A percentile compares a stretch with the other conserved stretches of the same genome.
phyloP scores from a whole-genome alignment of 2,329 filamentous ascomycete species.

The Fusarium sp. region DNA sequence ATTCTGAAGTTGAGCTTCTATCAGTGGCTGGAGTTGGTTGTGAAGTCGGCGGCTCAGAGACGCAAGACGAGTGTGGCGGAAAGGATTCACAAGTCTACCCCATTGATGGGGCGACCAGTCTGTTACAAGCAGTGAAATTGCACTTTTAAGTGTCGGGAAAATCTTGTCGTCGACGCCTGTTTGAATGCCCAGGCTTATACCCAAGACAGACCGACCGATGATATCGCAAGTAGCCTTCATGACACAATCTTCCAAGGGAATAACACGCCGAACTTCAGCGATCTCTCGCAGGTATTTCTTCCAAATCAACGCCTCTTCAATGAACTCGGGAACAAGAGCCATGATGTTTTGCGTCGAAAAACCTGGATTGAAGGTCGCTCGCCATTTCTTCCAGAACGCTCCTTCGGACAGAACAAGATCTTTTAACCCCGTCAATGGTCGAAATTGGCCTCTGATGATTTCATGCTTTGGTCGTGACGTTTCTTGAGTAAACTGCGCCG shows the following conservation, averaged over 20 bases:
- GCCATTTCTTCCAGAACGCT: not conserved
- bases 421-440: not conserved
- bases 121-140: not conserved
- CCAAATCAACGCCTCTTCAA: not conserved
- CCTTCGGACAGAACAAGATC: slow-evolving; percentile 1
- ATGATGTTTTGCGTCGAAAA: not conserved
- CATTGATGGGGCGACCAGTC: not conserved
- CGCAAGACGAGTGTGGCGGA: not conserved
- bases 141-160: not conserved
- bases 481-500: not conserved
- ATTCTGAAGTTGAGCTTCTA: not conserved
- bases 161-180: not conserved
- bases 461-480: not conserved
- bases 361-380: not conserved
- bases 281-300: not conserved
- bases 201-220: not conserved
- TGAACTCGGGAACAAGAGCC: not conserved
- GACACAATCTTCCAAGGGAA: not conserved
- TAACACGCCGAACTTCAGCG: not conserved
- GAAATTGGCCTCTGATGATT: not conserved
- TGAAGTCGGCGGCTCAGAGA: not conserved
- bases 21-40: not conserved
- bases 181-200: not conserved
- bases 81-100: not conserved
- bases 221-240: slow-evolving; percentile 11